These are phyloP conservation scores for Arthrobotrys sphaeroides DNA, from an alignment of 2,329 filamentous ascomycete genomes.

Conservation along the genomic window DNA sequence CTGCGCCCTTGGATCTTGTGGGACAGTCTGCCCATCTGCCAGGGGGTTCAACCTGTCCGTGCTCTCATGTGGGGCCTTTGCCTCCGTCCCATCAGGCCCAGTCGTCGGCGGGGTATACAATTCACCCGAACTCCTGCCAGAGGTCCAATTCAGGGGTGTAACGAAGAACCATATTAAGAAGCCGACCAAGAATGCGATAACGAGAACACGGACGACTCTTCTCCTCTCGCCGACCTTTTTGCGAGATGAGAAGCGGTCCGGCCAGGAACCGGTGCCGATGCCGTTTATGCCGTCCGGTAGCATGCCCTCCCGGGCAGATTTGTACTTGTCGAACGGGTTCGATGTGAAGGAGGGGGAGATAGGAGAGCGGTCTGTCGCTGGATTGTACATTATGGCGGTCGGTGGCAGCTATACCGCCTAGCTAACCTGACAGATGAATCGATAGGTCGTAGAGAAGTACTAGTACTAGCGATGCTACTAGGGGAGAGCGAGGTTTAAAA, in stretches of 20 bases:
- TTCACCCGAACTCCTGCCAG: conserved; percentile 7
- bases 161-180: conserved; percentile 46
- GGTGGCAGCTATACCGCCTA: not conserved
- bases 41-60: not conserved
- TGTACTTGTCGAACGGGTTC: conserved; percentile 52
- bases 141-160: conserved; percentile 32
- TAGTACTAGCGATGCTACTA: too few relatives aligned
- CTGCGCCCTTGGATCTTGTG: conserved; percentile 26
- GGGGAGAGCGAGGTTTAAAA: not conserved
- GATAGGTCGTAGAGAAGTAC: too few relatives aligned
- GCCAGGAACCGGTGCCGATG: conserved; percentile 47
- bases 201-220: conserved; percentile 24
- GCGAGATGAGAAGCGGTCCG: conserved; percentile 18
- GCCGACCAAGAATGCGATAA: conserved; percentile 21
- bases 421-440: too few relatives aligned
- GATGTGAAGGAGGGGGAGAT: conserved; percentile 46
- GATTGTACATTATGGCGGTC: conserved; percentile 33
- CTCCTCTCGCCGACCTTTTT: conserved; percentile 43
- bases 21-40: not conserved
- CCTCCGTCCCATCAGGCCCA: not conserved
- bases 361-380: conserved; percentile 37
- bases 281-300: conserved; percentile 47
- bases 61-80: conserved; percentile 20
- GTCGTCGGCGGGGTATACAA: conserved; percentile 3
- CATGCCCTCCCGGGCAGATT: conserved; percentile 33